These are phyloP conservation scores for Penicillium dipodomyicola DNA, from an alignment of 495 filamentous ascomycete species.

Conservation along the genomic window DNA sequence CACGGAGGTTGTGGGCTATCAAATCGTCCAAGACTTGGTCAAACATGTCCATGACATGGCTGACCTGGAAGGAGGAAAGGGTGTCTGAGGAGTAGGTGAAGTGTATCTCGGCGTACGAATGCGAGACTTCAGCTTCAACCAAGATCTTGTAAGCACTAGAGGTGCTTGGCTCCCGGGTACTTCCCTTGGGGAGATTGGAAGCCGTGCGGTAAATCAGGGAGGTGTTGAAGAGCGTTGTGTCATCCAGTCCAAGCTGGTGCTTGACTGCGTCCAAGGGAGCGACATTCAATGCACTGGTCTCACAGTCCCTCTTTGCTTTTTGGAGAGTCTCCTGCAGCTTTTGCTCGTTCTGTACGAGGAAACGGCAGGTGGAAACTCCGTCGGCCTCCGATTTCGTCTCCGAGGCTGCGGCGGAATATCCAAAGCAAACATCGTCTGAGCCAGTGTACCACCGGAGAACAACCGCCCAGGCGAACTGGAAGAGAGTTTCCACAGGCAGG, in stretches of 20 bases:
- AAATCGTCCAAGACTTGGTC: constrained; percentile 38
- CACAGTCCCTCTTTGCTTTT: constrained; percentile 34
- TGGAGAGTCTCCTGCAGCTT: constrained; percentile 36
- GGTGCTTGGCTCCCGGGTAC: constrained; percentile 5
- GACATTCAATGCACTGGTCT: constrained; percentile 36
- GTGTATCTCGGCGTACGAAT: constrained; percentile 30
- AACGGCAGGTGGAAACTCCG: constrained; percentile 32
- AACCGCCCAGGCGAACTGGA: constrained; percentile 55
- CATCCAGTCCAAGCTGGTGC: constrained; percentile 36
- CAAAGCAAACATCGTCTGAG: constrained; percentile 55
- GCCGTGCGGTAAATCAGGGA: constrained; percentile 38
- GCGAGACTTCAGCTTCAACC: constrained; percentile 54
- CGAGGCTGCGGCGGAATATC: constrained; percentile 34
- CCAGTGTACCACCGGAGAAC: constrained; percentile 53
- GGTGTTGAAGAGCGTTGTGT: constrained; percentile 51
- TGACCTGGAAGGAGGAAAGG: constrained; percentile 36
- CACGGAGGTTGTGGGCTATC: constrained; percentile 27
- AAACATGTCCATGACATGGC: constrained; percentile 41
- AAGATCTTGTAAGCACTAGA: constrained; percentile 53
- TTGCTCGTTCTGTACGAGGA: constrained; percentile 36
- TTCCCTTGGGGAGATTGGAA: constrained; percentile 13
- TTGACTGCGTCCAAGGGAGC: constrained; percentile 41
- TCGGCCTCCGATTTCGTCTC: constrained; percentile 14
- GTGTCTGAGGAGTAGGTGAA: constrained; percentile 42
- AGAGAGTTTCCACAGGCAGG: constrained; percentile 31